Evolutionary conservation across 2,329 filamentous ascomycete genomes (phyloP), one percentile per base, ranked within the genome.

Genomic region (Sclerotinia minor): DNA sequence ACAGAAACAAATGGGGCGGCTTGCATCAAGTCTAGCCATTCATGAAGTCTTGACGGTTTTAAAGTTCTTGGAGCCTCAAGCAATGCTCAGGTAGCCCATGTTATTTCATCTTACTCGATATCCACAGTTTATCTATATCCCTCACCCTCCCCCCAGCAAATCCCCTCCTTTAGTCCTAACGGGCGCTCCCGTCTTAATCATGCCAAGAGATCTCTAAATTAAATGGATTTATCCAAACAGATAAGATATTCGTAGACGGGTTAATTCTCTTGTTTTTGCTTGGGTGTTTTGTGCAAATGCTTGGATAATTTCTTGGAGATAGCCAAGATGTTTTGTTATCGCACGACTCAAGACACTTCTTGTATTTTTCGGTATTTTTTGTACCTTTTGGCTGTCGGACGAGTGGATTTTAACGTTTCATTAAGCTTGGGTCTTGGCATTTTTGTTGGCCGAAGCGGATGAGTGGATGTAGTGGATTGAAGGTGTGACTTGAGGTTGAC

Each of bases 21-120:
- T 61, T 29, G 58, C 45, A 50, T 50, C 44, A 50, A 26, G 58
- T 49, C 58, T 50, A 50, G 21, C 58, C 58, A 15, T 61, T 61
- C 2, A 49, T 61, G 58, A 49, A 35, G 49, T 45, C 44, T 49
- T 49, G 4, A 24, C 44, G 6, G 41, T 60, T 29, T 60, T 21
- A 41, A 8, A 47, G 24, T 47, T 60, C 41, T 47, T 60, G 41
- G 17, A 32, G 54, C 35, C 35, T 57, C 54, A 57, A 41, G 54
- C 54, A 57, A n/a, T 24, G 32, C 38, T 17, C 32, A 41, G 17
- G n/a, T 41, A 57, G 15, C 54, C 32, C 32, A 15, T 41, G 11
- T 17, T 38, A 15, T 57, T 24, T 57, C 53, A 57, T 57, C 13
- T 24, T 57, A 35, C 54, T 57, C 35, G 32, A 57, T 57, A 41